Evolutionary conservation across 2,329 filamentous ascomycete species (phyloP).

Genomic region (Phaeosphaeriaceae sp.): DNA sequence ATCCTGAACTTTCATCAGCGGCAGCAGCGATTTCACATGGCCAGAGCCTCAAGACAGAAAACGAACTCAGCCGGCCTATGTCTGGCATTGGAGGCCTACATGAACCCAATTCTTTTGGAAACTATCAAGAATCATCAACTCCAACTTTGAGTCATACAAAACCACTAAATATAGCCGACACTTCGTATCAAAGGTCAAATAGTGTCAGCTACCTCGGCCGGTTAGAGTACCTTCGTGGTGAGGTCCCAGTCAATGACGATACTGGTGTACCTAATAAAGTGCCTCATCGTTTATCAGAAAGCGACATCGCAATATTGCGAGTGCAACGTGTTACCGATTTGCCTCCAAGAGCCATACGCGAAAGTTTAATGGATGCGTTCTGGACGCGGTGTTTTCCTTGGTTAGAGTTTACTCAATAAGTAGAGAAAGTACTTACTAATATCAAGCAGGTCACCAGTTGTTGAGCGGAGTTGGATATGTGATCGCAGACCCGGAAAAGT

Average conservation of each 20-base stretch:
- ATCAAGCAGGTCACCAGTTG: constrained; percentile 51
- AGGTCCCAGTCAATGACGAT: constrained; percentile 44
- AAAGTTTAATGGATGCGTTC: constrained; percentile 49
- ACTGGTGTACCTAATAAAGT: constrained; percentile 35
- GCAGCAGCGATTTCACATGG: constrained; percentile 12
- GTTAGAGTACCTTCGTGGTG: constrained; percentile 41
- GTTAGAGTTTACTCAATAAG: no score
- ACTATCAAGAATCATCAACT: constrained; percentile 18
- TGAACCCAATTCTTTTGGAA: constrained; percentile 27
- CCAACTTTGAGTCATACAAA: constrained; percentile 23
- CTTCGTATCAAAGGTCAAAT: constrained; percentile 22
- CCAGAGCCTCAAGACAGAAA: constrained; percentile 25
- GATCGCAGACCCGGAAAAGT: constrained; percentile 32
- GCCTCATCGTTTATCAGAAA: constrained; percentile 34
- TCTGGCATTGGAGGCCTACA: constrained; percentile 30
- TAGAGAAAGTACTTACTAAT: no score
- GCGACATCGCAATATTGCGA: constrained; percentile 37
- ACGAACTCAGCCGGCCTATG: constrained; percentile 25
- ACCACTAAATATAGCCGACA: constrained; percentile 20
- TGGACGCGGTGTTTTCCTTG: constrained; percentile 51
- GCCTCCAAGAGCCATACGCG: constrained; percentile 40
- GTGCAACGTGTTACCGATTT: constrained; percentile 38
- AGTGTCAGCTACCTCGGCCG: constrained; percentile 42
- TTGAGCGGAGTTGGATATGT: constrained; percentile 51
- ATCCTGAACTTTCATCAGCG: neutral